Evolutionary conservation across 2,329 filamentous ascomycete genomes (phyloP), one percentile per base, ranked within the genome.

Genomic region (Scytalidium sp.): DNA sequence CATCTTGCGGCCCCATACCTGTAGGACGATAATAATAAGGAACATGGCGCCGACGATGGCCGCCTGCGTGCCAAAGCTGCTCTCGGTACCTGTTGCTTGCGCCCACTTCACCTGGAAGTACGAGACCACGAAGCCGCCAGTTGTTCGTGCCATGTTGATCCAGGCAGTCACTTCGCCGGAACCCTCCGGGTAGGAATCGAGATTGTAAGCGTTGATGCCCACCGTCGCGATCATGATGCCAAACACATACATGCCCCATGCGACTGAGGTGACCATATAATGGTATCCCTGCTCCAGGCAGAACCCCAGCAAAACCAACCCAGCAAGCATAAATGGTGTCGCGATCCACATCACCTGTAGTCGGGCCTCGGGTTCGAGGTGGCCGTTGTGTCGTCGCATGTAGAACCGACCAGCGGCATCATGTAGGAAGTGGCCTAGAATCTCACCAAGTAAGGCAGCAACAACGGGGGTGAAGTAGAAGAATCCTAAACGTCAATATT

Each of bases 401-500:
- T 76, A 77, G 20, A 66, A 61, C 9, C 60, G 65, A 8, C 75
- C 74, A 5, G 80, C 58, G 3, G 66, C 51, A 54, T 83, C 79
- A 61, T 83, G 76, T 6, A 82, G 64, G 71, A 72, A 81, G 62
- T 83, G 80, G 8, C 80, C 79, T 3, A 68, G 60, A 0, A 75
- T 51, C 64, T 82, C 78, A 21, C 79, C 80, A 0, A 83, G 62
- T 13, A 80, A 60, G 3, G 75, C 73, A 3, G 73, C 80, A 1
- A 81, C 71, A 21, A 83, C 70, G 2, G 77, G 77, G 0, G 78
- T 76, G 60, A 84, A 82, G 64, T 84, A 83, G 59, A 83, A 80
- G 54, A 70, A 74, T 1, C 74, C 68, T 60, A 56, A n/a, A n/a
- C n/a, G n/a, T n/a, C 25, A 7, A 13, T 13, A 7, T 27, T 27